Evolutionary conservation across 306 rosid genomes (phyloP), one percentile per base, ranked within the genome.

Genomic region (Quercus wislizeni): DNA sequence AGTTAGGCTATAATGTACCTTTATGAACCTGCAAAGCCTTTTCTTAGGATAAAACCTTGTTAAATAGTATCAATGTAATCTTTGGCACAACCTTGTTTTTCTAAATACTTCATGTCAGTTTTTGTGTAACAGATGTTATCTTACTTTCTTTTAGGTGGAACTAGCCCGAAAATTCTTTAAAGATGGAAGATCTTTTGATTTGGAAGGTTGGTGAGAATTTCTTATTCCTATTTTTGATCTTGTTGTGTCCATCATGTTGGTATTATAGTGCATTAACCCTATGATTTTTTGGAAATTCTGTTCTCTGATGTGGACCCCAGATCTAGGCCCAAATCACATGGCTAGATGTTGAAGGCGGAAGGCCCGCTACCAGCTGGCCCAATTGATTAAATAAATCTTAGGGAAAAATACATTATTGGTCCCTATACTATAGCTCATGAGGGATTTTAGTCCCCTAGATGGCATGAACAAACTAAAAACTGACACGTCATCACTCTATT

Each of bases 101-200:
- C 51, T 67, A 33, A 12, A 3, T 15, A 64, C 46, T 31, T 67
- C 54, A 43, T 69, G n/a, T 79, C 71, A 27, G 31, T 4, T 17
- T 7, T 30, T 51, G 35, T 81, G 67, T 79, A 71, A 75, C 58
- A 61, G 30, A 73, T 58, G 46, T 78, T 49, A 17, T 82, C 21
- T 79, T 75, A 25, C 82, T 83, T 74, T 82, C 77, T 90, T 88
- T 71, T 88, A 94, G 97, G 84, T 55, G 86, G 97, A 92, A 89
- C 85, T 94, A 51, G 93, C 89, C 5, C 87, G 90, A 69, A 91
- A 59, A 5, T 94, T 94, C 81, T 94, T 94, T 52, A 91, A 91
- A 81, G 97, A 92, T 80, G 95, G 91, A 78, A 91, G 97, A 75
- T 79, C 87, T 77, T 76, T 92, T 58, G 97, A 94, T 84, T 91